Conservation (phyloP, 441 rosid species). For the Adansonia madagascariensis region DNA sequence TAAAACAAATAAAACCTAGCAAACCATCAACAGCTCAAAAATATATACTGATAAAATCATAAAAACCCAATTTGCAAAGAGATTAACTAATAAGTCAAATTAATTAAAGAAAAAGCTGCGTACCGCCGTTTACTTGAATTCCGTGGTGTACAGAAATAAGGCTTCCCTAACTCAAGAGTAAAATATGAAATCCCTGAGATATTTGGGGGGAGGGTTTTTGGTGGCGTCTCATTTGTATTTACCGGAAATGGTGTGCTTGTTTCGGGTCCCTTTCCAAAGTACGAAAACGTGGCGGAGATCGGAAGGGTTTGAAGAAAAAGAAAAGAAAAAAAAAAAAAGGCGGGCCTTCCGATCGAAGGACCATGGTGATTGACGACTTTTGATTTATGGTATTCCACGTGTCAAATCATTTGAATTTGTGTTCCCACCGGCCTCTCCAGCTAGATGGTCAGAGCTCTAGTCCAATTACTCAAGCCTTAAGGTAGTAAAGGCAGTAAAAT, state of each 20-base stretch:
- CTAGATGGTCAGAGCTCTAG: no score
- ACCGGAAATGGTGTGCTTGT: slow-evolving; percentile 21
- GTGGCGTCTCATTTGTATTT: neutral
- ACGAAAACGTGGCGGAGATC: slow-evolving; percentile 38
- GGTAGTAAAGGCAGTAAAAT: no score
- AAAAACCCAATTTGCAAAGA: neutral
- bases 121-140: slow-evolving; percentile 9
- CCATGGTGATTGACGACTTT: neutral
- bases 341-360: no score
- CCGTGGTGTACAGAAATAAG: neutral
- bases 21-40: neutral
- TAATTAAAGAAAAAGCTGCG: neutral
- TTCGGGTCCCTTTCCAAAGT: slow-evolving; percentile 2
- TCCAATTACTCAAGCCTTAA: no score
- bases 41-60: neutral
- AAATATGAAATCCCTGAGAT: neutral
- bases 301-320: no score
- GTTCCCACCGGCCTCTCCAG: no score
- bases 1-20: neutral
- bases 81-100: neutral
- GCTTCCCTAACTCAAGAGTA: neutral
- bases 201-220: neutral
- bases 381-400: neutral
- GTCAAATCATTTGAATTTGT: neutral
- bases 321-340: no score